Evolutionary conservation across 1,139 yeast species (phyloP).

Genomic region (Taphrina betulina): DNA sequence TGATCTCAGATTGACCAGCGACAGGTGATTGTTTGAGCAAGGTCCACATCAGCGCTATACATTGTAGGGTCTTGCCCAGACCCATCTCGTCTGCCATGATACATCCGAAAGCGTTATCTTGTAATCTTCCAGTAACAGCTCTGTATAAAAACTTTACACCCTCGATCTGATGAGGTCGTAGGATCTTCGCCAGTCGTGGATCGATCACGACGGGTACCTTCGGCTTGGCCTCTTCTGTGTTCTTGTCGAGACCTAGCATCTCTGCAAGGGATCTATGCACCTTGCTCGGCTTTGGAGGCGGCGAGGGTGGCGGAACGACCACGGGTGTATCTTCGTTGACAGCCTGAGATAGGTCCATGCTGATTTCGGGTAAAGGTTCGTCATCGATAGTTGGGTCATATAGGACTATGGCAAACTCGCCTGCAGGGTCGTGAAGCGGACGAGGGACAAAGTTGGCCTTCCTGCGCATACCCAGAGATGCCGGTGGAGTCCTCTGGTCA

Average conservation of each 20-base stretch:
- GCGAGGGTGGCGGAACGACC: slow-evolving; percentile 1
- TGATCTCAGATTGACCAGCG: slow-evolving; percentile 72
- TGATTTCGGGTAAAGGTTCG: slow-evolving; percentile 25
- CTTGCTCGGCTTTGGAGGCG: slow-evolving; percentile 24
- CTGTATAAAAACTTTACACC: slow-evolving; percentile 89
- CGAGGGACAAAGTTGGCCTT: slow-evolving; percentile 72
- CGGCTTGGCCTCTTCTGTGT: slow-evolving; percentile 56
- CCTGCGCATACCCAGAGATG: slow-evolving; percentile 76
- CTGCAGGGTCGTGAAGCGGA: slow-evolving; percentile 89
- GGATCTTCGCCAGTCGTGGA: slow-evolving; percentile 75
- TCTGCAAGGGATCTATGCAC: slow-evolving; percentile 72
- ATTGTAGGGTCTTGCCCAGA: slow-evolving; percentile 90
- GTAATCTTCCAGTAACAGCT: slow-evolving; percentile 86
- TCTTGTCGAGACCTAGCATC: slow-evolving; percentile 68
- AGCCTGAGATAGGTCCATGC: slow-evolving; percentile 20
- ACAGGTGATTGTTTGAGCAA: slow-evolving; percentile 84
- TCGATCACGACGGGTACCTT: slow-evolving; percentile 96
- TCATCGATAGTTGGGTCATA: slow-evolving; percentile 91
- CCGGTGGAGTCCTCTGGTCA: slow-evolving; percentile 48
- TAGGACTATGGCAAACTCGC: slow-evolving; percentile 88
- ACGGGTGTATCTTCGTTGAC: slow-evolving; percentile 19
- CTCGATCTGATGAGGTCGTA: slow-evolving; percentile 94
- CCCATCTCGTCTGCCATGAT: slow-evolving; percentile 99
- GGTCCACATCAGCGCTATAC: slow-evolving; percentile 93
- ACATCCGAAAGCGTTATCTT: slow-evolving; percentile 87